A percentile compares a stretch with the other conserved stretches of the same genome.
Evolutionary conservation across 148 eudicot species (phyloP).

Genomic region (Rhododendron mucronatum): DNA sequence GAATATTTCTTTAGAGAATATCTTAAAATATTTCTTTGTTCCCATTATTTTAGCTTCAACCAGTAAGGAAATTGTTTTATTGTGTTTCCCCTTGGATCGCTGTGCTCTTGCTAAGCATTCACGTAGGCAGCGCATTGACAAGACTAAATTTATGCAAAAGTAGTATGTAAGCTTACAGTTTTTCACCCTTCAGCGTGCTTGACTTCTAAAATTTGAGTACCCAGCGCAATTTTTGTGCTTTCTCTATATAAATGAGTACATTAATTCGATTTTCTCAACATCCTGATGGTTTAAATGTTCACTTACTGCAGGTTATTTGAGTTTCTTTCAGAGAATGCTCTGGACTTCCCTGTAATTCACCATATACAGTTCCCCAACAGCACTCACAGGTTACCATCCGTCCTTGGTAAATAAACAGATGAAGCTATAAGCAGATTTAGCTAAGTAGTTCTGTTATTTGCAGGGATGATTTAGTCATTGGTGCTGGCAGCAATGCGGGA

Average conservation of each 20-base stretch:
- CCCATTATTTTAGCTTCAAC: not conserved
- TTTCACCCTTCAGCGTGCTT: not conserved
- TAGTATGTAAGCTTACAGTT: not conserved
- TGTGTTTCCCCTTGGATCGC: not conserved
- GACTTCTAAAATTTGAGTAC: not conserved
- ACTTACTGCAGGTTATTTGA: constrained; percentile 80
- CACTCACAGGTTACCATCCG: constrained; percentile 56
- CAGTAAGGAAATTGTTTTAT: not conserved
- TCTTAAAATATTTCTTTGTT: not conserved
- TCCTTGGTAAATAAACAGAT: constrained; percentile 7
- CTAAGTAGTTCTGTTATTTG: constrained; percentile 15
- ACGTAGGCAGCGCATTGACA: not conserved
- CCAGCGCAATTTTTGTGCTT: not conserved
- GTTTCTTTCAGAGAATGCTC: constrained; percentile 64
- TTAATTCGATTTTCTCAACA: not conserved
- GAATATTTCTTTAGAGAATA: not conserved
- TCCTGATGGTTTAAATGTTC: constrained; percentile 12
- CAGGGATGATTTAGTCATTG: constrained; percentile 93
- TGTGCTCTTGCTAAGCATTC: not conserved
- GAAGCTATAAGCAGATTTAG: not conserved
- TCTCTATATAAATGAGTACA: too few relatives aligned
- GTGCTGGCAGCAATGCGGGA: constrained; percentile 90
- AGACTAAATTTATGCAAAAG: not conserved
- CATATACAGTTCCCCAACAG: constrained; percentile 73
- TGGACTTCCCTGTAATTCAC: constrained; percentile 87